phyloP scores from a whole-genome alignment of 345 rosid species.

The Toxicodendron radicans region DNA sequence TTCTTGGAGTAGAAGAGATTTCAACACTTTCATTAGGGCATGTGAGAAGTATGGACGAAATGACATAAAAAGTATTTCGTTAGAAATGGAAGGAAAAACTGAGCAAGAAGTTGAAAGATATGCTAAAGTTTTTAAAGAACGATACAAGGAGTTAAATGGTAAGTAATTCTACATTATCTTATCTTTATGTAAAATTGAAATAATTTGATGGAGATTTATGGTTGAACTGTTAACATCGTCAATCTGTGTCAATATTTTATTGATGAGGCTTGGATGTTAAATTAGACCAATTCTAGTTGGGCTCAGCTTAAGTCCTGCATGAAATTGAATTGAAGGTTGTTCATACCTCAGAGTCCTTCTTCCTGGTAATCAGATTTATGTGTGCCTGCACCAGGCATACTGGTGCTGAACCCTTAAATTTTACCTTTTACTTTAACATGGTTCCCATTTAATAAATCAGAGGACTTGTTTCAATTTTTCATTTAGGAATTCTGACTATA shows the following conservation, averaged over 20 bases:
- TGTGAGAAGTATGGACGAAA: constrained; percentile 97
- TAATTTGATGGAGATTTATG: neutral
- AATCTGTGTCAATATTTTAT: neutral
- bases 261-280: neutral
- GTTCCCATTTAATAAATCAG: neutral
- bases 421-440: too few species aligned
- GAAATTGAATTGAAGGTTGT: neutral
- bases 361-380: neutral
- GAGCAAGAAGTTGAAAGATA: constrained; percentile 93
- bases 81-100: constrained; percentile 96
- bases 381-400: neutral
- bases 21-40: constrained; percentile 82
- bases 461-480: neutral
- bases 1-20: constrained; percentile 96
- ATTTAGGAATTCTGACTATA: neutral
- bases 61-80: constrained; percentile 74
- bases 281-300: neutral
- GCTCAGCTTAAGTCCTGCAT: neutral
- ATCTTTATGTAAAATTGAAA: neutral
- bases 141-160: constrained; percentile 89
- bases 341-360: neutral
- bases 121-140: constrained; percentile 80
- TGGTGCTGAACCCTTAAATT: too few species aligned
- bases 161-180: constrained; percentile 15
- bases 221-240: neutral